Evolutionary conservation across 192 early-diverging fungal species (phyloP), one percentile per base, ranked within the genome.

Genomic region (Podila epigama): DNA sequence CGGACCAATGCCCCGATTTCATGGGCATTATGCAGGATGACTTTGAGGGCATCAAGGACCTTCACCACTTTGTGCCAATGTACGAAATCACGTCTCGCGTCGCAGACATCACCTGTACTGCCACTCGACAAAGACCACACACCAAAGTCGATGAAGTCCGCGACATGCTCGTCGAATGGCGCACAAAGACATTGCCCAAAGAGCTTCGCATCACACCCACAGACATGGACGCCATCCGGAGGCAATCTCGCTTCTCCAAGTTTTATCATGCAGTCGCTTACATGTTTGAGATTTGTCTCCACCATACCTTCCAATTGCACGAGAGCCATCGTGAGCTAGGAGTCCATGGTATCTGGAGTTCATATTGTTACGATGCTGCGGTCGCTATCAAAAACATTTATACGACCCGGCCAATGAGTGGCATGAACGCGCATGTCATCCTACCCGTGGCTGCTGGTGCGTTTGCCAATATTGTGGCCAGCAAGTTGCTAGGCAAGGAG

Each of bases 261-360:
- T 64, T 77, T 28, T 77, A 77, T 20, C 73, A 77, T 28, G 66
- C 56, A 5, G 13, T 68, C 40, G 48, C 58, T 22, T 77, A 68
- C 51, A 77, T 77, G 73, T 77, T 77, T 35, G 73, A 77, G 51
- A 68, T 77, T 28, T 58, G 34, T 53, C 61, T 77, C 13, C 73
- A 77, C 20, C 65, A 77, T 28, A 77, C 73, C n/a, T 77, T 77
- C 51, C 73, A 77, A 28, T 34, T 77, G 29, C 66, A 77, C 25
- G 73, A 77, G 32, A 59, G 44, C 25, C 73, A 77, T 35, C 65
- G 61, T 3, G 61, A 48, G 31, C 8, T 64, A 13, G 73, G 73
- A 3, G 29, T 77, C 22, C 73, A 77, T 53, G 60, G 60, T 33
- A 64, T 77, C 12, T 77, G 73, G 73, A 77, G 60, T 22, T 28